Conservation (phyloP, 352 stramenopile species). For the Globisporangium spinosum region DNA sequence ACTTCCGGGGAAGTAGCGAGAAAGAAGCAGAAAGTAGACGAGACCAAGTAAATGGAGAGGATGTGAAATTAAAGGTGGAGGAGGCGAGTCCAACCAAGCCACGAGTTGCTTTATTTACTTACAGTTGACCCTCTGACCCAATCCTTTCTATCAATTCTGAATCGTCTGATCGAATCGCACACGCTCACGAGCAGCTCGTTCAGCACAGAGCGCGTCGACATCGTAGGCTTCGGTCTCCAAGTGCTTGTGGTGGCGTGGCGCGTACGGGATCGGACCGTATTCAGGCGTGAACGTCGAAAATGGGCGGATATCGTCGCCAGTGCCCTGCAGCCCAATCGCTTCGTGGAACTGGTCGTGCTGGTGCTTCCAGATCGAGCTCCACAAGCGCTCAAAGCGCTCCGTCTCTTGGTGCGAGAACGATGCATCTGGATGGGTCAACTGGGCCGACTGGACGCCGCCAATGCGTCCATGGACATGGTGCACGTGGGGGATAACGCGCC, state of each 20-base stretch:
- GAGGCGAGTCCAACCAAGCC: not conserved
- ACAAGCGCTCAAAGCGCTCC: slow-evolving; percentile 54
- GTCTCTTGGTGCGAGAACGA: slow-evolving; percentile 27
- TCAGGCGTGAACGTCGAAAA: slow-evolving; percentile 67
- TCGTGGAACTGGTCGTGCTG: slow-evolving; percentile 23
- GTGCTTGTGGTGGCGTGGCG: slow-evolving; percentile 29
- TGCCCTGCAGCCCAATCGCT: slow-evolving; percentile 13
- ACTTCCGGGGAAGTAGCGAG: slow-evolving; percentile 14
- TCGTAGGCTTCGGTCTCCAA: slow-evolving; percentile 39
- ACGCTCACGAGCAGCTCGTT: slow-evolving; percentile 36
- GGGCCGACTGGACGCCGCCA: slow-evolving; percentile 44
- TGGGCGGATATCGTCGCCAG: slow-evolving; percentile 1
- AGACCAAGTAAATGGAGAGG: slow-evolving; percentile 13
- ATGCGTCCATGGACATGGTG: slow-evolving; percentile 62
- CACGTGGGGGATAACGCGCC: slow-evolving; percentile 51
- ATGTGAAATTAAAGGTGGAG: slow-evolving; percentile 4
- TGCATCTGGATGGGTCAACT: slow-evolving; percentile 41
- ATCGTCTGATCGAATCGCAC: slow-evolving; percentile 24
- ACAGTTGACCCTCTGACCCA: not conserved
- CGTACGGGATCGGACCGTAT: slow-evolving; percentile 69
- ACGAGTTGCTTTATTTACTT: not conserved
- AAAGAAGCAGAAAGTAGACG: slow-evolving; percentile 28
- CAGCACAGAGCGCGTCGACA: slow-evolving; percentile 41
- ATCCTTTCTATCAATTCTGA: not conserved
- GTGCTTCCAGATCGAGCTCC: slow-evolving; percentile 40